Evolutionary conservation across 805 yeast species (phyloP).

Genomic region (Ogataea haglerorum): DNA sequence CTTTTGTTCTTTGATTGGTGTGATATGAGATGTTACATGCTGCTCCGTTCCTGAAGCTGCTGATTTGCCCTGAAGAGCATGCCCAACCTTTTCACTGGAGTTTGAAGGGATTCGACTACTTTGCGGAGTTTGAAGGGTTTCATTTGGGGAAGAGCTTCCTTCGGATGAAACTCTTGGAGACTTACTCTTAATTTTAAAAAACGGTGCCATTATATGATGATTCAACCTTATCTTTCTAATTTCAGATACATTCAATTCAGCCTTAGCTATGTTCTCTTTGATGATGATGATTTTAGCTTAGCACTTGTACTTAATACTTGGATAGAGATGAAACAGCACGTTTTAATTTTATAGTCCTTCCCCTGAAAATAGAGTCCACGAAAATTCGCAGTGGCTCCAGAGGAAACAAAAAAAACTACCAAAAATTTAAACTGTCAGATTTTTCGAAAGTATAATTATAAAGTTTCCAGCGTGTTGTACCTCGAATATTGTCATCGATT

Average conservation of each 20-base stretch:
- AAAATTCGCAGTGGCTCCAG: too few species aligned
- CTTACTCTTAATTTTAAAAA: slow-evolving; percentile 25
- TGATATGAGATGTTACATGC: too few species aligned
- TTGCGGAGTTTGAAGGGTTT: slow-evolving; percentile 6
- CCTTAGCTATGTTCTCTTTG: too few species aligned
- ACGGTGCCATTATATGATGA: slow-evolving; percentile 14
- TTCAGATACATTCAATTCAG: background rate
- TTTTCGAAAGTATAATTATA: too few species aligned
- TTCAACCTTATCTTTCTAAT: background rate
- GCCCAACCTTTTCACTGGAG: background rate
- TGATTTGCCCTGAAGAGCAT: background rate
- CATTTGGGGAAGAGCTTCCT: slow-evolving; percentile 11
- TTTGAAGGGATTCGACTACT: slow-evolving; percentile 14
- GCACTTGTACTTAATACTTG: background rate
- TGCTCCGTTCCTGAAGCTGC: too few species aligned
- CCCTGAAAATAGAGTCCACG: too few species aligned
- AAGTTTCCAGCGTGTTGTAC: too few species aligned
- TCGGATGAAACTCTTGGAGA: slow-evolving; percentile 10
- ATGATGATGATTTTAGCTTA: too few species aligned
- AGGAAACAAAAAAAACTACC: background rate
- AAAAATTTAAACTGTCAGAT: too few species aligned
- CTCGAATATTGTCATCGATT: too few species aligned
- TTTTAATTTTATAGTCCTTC: background rate
- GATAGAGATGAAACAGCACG: slow-evolving; percentile 2
- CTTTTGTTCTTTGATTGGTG: too few species aligned